A percentile compares a stretch with the other conserved stretches of the same genome.
phyloP scores from a whole-genome alignment of 768 basidiomycete genomes.

The Stropharia rugosoannulata region DNA sequence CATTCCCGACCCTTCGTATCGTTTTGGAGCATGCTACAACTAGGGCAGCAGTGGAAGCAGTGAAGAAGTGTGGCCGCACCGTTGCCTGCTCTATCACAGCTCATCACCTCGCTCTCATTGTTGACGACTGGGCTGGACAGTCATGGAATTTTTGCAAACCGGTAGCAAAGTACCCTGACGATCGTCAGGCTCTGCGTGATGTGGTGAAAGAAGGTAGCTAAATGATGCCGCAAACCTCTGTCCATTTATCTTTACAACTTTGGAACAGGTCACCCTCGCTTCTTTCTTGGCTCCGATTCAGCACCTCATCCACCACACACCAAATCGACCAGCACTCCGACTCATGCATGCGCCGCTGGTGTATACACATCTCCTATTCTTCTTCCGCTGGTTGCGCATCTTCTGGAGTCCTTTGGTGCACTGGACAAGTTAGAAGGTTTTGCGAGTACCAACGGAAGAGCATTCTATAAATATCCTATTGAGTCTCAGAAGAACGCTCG shows the following conservation, averaged over 20 bases:
- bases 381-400: slow-evolving; percentile 84
- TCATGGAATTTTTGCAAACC: slow-evolving; percentile 98
- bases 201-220: slow-evolving; percentile 70
- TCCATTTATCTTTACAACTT: neutral
- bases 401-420: slow-evolving; percentile 86
- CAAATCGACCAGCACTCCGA: slow-evolving; percentile 71
- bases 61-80: slow-evolving; percentile 72
- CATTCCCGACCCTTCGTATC: slow-evolving; percentile 89
- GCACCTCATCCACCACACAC: slow-evolving; percentile 81
- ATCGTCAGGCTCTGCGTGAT: slow-evolving; percentile 77
- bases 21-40: slow-evolving; percentile 98
- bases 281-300: slow-evolving; percentile 97
- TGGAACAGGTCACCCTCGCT: slow-evolving; percentile 77
- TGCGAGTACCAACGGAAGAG: slow-evolving; percentile 73
- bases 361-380: slow-evolving; percentile 94
- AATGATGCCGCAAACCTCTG: neutral
- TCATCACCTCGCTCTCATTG: slow-evolving; percentile 91
- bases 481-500: slow-evolving; percentile 24
- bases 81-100: slow-evolving; percentile 98
- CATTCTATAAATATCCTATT: slow-evolving; percentile 62
- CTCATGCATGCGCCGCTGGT: slow-evolving; percentile 86
- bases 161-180: slow-evolving; percentile 93
- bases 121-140: slow-evolving; percentile 97
- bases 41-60: slow-evolving; percentile 83
- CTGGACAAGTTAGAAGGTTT: slow-evolving; percentile 81